Percentiles rank a stretch among this genome's conserved stretches.
Evolutionary conservation across 1,139 yeast genomes (phyloP).

Genomic region (Zygosaccharomyces sapae): DNA sequence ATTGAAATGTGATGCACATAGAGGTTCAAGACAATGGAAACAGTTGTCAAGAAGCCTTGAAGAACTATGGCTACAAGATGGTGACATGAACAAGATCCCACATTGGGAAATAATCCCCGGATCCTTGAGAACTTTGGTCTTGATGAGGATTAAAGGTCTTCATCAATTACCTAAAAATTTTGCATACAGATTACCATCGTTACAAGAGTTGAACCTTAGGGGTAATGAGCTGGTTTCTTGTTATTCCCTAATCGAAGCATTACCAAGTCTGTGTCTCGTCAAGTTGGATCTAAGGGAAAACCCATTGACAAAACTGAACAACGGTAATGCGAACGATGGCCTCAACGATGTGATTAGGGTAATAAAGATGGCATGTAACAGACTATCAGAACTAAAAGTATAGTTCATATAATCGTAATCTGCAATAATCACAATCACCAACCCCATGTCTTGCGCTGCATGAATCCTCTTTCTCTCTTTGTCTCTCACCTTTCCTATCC

Average conservation of each 20-base stretch:
- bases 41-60: conserved; percentile 11
- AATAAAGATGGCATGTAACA: conserved; percentile 10
- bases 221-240: conserved; percentile 12
- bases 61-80: conserved; percentile 10
- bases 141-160: conserved; percentile 9
- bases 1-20: conserved; percentile 8
- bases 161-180: conserved; percentile 8
- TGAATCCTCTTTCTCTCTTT: too few species aligned
- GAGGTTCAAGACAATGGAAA: conserved; percentile 4
- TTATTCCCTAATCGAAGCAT: conserved; percentile 10
- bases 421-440: background rate
- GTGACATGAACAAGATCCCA: conserved; percentile 9
- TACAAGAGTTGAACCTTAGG: conserved; percentile 11
- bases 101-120: conserved; percentile 10
- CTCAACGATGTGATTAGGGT: conserved; percentile 4
- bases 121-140: conserved; percentile 9
- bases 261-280: conserved; percentile 12
- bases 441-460: too few species aligned
- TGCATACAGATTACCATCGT: conserved; percentile 8
- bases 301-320: conserved; percentile 5
- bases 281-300: conserved; percentile 9
- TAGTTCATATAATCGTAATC: background rate
- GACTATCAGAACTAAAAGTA: conserved; percentile 4
- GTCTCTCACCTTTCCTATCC: too few species aligned
- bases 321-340: background rate